Evolutionary conservation across 2,329 filamentous ascomycete species (phyloP), one percentile per base, ranked within the genome.

Genomic region (Dactylellina haptotyla): DNA sequence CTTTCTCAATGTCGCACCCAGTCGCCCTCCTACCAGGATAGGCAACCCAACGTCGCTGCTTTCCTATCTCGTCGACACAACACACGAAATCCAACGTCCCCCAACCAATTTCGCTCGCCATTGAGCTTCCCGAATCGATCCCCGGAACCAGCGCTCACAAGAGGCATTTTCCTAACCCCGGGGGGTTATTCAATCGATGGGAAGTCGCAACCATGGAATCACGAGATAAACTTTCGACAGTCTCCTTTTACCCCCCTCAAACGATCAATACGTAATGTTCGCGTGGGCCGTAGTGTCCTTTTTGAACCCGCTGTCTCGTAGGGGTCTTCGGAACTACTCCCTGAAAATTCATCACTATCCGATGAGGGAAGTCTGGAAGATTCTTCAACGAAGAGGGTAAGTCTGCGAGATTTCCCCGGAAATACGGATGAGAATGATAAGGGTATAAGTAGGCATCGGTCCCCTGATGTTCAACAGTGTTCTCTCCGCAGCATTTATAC

Each of bases 61-160:
- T 64, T 54, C 59, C 59, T 64, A 64, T 54, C 34, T 28, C 37
- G 48, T 54, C 34, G 34, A 23, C 59, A 16, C 59, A 64, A 64
- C 59, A 39, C 59, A 64, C 37, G 37, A 54, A 64, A 56, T 64
- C 34, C 59, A 32, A 64, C 59, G 26, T 8, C 26, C 5, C 16
- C 8, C 41, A 25, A 9, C 20, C 26, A 8, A 10, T 14, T n/a
- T 26, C 56, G 48, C 26, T 18, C 8, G 2, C 26, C 8, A 61
- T n/a, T 18, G 18, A 39, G 32, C 46, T 51, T 26, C 34, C 41
- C 32, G 18, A 51, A 26, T 16, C 8, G 18, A 37, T 1, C 6
- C 8, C 18, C 50, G 26, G n/a, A 12, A 23, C 14, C 50, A 10
- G 8, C 18, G n/a, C 48, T 53, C 30, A 9, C n/a, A 18, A 54